A percentile compares a stretch with the other conserved stretches of the same genome.
phyloP scores from a whole-genome alignment of 345 rosid species.

The Eutrema heterophyllum region DNA sequence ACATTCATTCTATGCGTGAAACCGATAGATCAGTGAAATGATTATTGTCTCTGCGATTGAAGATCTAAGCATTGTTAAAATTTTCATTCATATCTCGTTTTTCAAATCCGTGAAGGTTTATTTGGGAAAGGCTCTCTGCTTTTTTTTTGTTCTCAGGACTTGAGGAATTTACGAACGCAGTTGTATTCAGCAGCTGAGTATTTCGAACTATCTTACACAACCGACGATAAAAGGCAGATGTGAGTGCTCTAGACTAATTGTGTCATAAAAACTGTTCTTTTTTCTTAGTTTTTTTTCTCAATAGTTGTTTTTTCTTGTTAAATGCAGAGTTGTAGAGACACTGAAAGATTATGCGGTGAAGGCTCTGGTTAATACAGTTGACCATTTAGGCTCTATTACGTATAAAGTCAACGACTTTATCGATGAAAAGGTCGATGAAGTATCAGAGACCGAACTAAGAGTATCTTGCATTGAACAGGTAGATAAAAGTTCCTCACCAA shows the following conservation, averaged over 20 bases:
- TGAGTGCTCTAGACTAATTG: conserved; percentile 21
- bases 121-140: background rate
- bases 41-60: background rate
- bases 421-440: conserved; percentile 83
- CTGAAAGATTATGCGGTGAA: conserved; percentile 84
- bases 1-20: background rate
- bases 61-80: too few species aligned
- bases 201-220: conserved; percentile 77
- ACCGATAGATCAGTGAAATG: background rate
- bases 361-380: conserved; percentile 93
- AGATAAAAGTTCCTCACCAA: background rate
- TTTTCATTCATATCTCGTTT: too few species aligned
- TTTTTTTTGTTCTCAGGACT: conserved; percentile 43
- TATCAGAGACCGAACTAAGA: conserved; percentile 62
- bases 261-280: background rate
- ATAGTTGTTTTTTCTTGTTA: background rate
- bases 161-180: conserved; percentile 78
- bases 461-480: conserved; percentile 93
- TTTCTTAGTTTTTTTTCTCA: background rate
- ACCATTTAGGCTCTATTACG: conserved; percentile 93
- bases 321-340: conserved; percentile 83
- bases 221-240: conserved; percentile 81
- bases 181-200: conserved; percentile 95
- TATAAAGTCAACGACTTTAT: conserved; percentile 79
- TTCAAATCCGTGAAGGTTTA: background rate